Base-by-base conservation (phyloP, 768 basidiomycete genomes). In the Rhodocollybia butyracea region DNA sequence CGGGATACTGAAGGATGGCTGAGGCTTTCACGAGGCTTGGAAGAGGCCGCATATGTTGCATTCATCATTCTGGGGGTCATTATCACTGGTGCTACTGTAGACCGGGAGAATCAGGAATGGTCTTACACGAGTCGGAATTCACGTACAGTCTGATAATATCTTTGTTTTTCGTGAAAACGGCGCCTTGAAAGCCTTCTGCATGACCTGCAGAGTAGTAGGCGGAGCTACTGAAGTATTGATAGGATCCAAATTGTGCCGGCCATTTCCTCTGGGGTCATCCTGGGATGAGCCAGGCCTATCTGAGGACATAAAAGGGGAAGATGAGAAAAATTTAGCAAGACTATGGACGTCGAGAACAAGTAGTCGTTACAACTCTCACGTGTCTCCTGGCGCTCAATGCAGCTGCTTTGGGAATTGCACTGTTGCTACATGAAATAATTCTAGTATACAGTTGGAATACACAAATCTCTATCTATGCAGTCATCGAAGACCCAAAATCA, bases 61-160 rank as follows among this genome's bases (percentile, higher is more conserved):
- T 79, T 82, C 58, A 92, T 82, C 83, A 93, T 86, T 54, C 85
- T 78, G 22, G 92, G 91, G 2, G 91, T 93, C 90, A 94, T 91
- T 62, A 94, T 90, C 58, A 86, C 85, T 12, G 91, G 91, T 13
- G 91, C 91, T 67, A 94, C 92, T 86, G 64, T 46, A 55, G 32
- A 51, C 46, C 21, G 55, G 46, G 6, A n/a, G 46, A n/a, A 36
- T 19, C 8, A n/a, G 7, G 43, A 50, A 42, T 29, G 34, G 45
- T 22, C 36, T 31, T 30, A 26, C 5, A 26, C 27, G 2, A 65
- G 15, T 26, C 39, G 50, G 26, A 43, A 29, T 57, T 34, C 26
- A 66, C 88, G 64, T 72, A 93, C 91, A 76, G 68, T 89, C 89
- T 52, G 89, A 80, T 15, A 93, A 74, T 51, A 93, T 87, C 64